Percentiles rank a stretch among this genome's conserved stretches.
These are phyloP conservation scores for Talaromyces trachyspermus DNA, from an alignment of 495 filamentous ascomycete genomes.

Conservation along the genomic window DNA sequence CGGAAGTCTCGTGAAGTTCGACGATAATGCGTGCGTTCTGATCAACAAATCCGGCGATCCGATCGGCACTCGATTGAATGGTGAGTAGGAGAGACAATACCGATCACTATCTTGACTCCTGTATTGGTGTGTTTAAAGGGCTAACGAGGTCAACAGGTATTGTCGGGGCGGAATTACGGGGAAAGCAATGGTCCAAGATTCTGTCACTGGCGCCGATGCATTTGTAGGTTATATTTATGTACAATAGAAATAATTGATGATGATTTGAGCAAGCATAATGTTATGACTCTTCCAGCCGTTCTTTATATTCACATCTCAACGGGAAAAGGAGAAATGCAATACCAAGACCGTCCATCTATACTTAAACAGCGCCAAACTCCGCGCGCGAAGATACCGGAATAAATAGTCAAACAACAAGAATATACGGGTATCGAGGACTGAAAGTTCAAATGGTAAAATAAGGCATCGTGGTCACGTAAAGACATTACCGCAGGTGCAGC, in stretches of 20 bases:
- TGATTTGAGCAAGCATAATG: not conserved
- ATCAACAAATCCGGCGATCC: constrained; percentile 97
- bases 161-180: constrained; percentile 77
- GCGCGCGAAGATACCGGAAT: constrained; percentile 8
- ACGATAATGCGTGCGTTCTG: constrained; percentile 96
- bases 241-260: constrained; percentile 7
- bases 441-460: constrained; percentile 12
- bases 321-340: too few relatives aligned
- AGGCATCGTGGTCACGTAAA: constrained; percentile 49
- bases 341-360: too few relatives aligned
- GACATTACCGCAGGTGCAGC: constrained; percentile 84
- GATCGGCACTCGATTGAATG: constrained; percentile 85
- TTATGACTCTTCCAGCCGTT: not conserved
- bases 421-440: constrained; percentile 31
- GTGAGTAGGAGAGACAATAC: too few relatives aligned
- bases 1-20: constrained; percentile 84
- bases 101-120: too few relatives aligned
- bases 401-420: constrained; percentile 12
- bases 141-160: constrained; percentile 44
- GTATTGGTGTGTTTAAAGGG: too few relatives aligned
- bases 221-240: constrained; percentile 49
- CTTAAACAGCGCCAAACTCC: constrained; percentile 12
- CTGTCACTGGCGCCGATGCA: constrained; percentile 92
- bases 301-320: not conserved
- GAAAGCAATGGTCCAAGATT: constrained; percentile 95